Base-by-base conservation (phyloP, 2,329 filamentous ascomycete species). In the Eutypa lata region DNA sequence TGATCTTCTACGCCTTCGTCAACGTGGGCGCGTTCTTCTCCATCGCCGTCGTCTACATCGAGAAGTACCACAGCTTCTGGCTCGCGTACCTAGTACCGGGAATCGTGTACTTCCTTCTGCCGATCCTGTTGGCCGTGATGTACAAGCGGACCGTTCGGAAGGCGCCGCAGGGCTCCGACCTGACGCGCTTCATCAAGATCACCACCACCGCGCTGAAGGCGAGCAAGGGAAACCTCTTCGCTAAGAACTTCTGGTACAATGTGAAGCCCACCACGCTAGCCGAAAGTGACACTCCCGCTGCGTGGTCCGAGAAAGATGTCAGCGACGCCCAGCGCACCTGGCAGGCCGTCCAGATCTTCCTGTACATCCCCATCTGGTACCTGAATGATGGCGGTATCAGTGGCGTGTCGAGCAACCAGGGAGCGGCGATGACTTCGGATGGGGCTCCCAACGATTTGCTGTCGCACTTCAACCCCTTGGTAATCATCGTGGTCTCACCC, bases 121-220 rank as follows among this genome's bases (percentile, higher is more conserved):
- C 85, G 0, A 53, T 79, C 0, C 74, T 89, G 3, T 73, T 89
- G 49, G 75, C 78, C 62, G 65, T 77, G 54, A 81, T 83, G 61
- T 80, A 80, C 60, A 80, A 82, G 26, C 76, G 73, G 4, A 84
- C 89, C 61, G 68, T 80, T 55, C 73, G 76, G 46, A 75, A 75
- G 52, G 80, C 81, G 3, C 86, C 88, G 0, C 79, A 77, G 47
- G 87, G 87, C n/a, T 89, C 84, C 0, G 84, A 89, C 33, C 71
- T 89, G 37, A 62, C 65, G n/a, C 71, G 70, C 47, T 66, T 71
- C 21, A 65, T 73, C 52, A 69, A 65, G 48, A 64, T 72, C 22
- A 55, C 72, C 14, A 31, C 26, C 26, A 31, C 26, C 6, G 26
- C 26, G 26, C 26, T 31, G 26, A 5, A 10, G 10, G 10, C 26